These are phyloP conservation scores for Pythium utonaiense DNA, from an alignment of 352 stramenopile species.

Conservation along the genomic window DNA sequence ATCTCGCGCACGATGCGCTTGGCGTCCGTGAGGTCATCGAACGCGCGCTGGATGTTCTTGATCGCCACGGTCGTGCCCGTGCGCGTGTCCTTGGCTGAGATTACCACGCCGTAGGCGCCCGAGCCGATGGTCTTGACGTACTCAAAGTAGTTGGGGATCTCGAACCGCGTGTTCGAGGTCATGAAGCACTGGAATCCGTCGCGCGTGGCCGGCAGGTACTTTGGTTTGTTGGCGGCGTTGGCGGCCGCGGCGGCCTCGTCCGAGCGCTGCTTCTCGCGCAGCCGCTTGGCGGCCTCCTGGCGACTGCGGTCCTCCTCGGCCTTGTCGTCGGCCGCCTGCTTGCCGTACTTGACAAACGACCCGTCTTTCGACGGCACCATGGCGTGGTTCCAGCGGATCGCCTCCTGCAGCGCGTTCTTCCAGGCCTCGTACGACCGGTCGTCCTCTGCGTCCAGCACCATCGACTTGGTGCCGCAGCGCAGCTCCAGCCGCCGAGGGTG, in stretches of 20 bases:
- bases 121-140: conserved; percentile 88
- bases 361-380: conserved; percentile 82
- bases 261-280: conserved; percentile 68
- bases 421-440: conserved; percentile 50
- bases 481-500: conserved; percentile 65
- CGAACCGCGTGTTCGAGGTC: conserved; percentile 81
- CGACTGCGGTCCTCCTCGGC: conserved; percentile 67
- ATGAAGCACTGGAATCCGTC: conserved; percentile 77
- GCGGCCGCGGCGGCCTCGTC: conserved; percentile 57
- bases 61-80: conserved; percentile 65
- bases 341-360: conserved; percentile 76
- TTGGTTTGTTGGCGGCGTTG: conserved; percentile 76
- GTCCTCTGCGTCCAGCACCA: conserved; percentile 72
- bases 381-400: conserved; percentile 84
- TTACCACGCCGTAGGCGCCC: conserved; percentile 90
- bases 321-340: conserved; percentile 69
- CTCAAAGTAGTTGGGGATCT: conserved; percentile 74
- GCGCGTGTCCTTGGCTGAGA: conserved; percentile 57
- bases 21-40: conserved; percentile 97
- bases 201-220: conserved; percentile 71
- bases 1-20: conserved; percentile 99
- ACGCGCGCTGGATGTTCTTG: conserved; percentile 94
- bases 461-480: conserved; percentile 63
- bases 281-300: conserved; percentile 65
- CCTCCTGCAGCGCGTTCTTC: conserved; percentile 74